Base-by-base conservation (phyloP, 2,329 filamentous ascomycete genomes). In the Trichophyton schoenleinii region DNA sequence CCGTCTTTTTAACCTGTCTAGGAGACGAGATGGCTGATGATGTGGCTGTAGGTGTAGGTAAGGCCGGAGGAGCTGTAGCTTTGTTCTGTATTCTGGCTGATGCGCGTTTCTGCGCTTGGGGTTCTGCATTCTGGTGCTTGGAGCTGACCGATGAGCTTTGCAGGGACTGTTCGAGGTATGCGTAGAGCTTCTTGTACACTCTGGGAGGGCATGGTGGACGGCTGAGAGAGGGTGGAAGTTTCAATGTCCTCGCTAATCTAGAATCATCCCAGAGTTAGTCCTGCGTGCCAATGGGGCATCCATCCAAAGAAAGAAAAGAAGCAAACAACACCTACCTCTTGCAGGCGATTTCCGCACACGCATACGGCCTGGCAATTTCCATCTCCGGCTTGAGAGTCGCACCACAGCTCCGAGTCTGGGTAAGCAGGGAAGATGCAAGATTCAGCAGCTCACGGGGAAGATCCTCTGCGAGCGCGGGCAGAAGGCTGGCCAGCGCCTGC, bases 321-420 rank as follows among this genome's bases (percentile, higher is more conserved):
- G 41, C 57, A 6, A n/a, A n/a, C 41, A 18, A 44, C 41, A 44
- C 11, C 11, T 75, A 89, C 88, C 89, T 83, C 67, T 92, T 89
- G 70, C 91, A 97, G 20, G 94, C 94, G 63, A 99, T 82, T 73
- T 96, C 87, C 13, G 89, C 88, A 71, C 91, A 96, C 3, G 87
- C 88, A 72, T 94, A 94, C 3, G 83, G 81, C 20, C 91, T 82
- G n/a, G 87, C 89, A 65, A 94, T 85, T 72, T 96, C 91, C 72
- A 96, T 91, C 61, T 95, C 89, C 2, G 85, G 81, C 71, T 91
- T 95, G 60, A 96, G 79, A 15, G 83, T 87, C 69, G 84, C 86
- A 58, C 89, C 89, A 68, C 85, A 86, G 69, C 85, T 84, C 38
- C 89, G 84, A 11, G 90, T 95, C 73, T 94, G 90, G 1, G 88